Conservation (phyloP, 495 filamentous ascomycete genomes). For the Hypoxylon rickii region DNA sequence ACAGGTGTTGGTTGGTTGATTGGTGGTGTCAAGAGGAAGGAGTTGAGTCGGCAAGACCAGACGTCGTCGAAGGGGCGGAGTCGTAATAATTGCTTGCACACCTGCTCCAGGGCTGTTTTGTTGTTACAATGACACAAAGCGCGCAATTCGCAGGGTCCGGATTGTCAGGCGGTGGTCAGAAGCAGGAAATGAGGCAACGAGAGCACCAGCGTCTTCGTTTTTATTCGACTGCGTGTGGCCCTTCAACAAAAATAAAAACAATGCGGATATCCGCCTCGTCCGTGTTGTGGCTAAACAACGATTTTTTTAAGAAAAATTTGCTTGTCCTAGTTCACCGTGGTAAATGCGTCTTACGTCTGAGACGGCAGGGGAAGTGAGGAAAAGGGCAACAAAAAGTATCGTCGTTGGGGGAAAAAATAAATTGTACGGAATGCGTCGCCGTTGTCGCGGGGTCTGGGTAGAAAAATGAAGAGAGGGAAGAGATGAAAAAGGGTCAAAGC, state of each 20-base stretch:
- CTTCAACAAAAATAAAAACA: constrained; percentile 17
- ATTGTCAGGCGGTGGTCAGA: constrained; percentile 22
- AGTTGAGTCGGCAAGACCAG: constrained; percentile 14
- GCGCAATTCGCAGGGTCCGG: constrained; percentile 18
- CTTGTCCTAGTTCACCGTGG: constrained; percentile 7
- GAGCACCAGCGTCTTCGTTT: constrained; percentile 13
- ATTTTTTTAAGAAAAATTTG: constrained; percentile 17
- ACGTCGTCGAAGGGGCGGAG: constrained; percentile 17
- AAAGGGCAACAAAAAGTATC: constrained; percentile 13
- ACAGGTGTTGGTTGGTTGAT: constrained; percentile 13
- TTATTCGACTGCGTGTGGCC: not conserved
- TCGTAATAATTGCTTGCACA: constrained; percentile 27
- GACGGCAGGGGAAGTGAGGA: constrained; percentile 6
- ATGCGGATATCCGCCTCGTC: constrained; percentile 23
- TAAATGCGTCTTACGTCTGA: not conserved
- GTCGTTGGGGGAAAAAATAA: constrained; percentile 26
- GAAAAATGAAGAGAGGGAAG: constrained; percentile 38
- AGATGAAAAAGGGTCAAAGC: constrained; percentile 43
- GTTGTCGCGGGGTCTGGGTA: constrained; percentile 35
- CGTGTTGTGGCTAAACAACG: constrained; percentile 5
- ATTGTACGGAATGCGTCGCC: constrained; percentile 33
- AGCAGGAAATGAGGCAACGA: constrained; percentile 5
- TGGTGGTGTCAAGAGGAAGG: constrained; percentile 1
- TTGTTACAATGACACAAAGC: constrained; percentile 35
- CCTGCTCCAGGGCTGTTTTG: constrained; percentile 15